Evolutionary conservation across 106 monocot genomes (phyloP), one percentile per base, ranked within the genome.

Genomic region (Dioscorea zingiberensis): DNA sequence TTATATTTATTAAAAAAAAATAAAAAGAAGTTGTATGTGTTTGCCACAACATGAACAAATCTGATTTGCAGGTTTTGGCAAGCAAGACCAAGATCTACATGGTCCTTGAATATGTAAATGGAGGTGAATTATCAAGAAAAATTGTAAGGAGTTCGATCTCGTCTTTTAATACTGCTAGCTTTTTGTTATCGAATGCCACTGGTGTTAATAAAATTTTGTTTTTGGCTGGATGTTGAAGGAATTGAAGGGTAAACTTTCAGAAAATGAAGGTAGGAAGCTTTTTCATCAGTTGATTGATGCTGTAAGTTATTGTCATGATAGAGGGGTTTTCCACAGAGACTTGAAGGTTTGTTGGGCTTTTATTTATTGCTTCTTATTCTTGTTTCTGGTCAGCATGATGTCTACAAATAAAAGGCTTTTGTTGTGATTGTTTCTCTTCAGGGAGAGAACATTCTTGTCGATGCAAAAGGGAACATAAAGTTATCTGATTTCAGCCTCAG

Each of bases 281-380:
- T 93, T 93, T 62, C 93, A 93, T 73, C 93, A 93, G 74, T 62
- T 93, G 30, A 86, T 93, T 73, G 93, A 93, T 76, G 93, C 73
- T 63, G 57, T 93, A 16, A 83, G 85, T 69, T 93, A 89, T 48
- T 93, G 93, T 60, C 93, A 89, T 67, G 75, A 75, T 8, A 93
- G 74, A 69, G 88, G 93, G 21, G 85, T 89, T 22, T 89, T 71
- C 64, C 93, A 93, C 59, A 82, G 93, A 45, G 93, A 93, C 65
- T 73, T 93, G 60, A 93, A 93, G 84, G 87, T 91, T 59, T 21
- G 29, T 48, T 38, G 2, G 30, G 30, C 7, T 30, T 30, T 38
- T 38, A 38, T 38, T 38, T 38, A 38, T 38, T 0, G 38, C 10
- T 38, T 38, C 38, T 38, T 38, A 38, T 38, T 38, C 38, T 6